A percentile compares a stretch with the other conserved stretches of the same genome.
Conservation (phyloP, 2,329 filamentous ascomycete species). For the Claviceps arundinis region DNA sequence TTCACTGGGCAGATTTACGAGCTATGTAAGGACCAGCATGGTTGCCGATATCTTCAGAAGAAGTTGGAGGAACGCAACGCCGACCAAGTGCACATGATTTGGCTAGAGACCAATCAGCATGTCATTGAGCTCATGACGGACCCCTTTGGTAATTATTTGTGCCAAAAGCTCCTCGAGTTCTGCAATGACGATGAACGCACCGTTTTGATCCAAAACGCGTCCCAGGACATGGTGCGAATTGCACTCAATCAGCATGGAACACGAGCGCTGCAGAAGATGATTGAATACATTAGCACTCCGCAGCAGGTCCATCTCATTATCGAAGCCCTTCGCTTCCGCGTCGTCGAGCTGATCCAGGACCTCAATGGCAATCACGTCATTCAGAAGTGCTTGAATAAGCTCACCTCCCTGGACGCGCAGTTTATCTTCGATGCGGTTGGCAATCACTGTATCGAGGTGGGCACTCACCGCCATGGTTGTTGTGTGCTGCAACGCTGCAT, state of each 20-base stretch:
- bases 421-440: conserved; percentile 97
- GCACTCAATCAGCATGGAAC: conserved; percentile 96
- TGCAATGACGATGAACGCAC: conserved; percentile 94
- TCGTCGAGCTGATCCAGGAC: conserved; percentile 92
- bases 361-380: conserved; percentile 98
- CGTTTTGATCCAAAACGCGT: conserved; percentile 78
- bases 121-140: conserved; percentile 98
- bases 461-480: conserved; percentile 94
- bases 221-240: conserved; percentile 78
- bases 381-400: conserved; percentile 95
- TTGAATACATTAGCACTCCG: conserved; percentile 80
- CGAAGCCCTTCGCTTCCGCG: conserved; percentile 64
- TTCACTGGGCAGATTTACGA: conserved; percentile 75
- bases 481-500: conserved; percentile 97
- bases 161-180: conserved; percentile 93
- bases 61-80: conserved; percentile 84
- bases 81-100: conserved; percentile 83
- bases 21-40: conserved; percentile 95
- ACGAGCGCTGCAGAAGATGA: conserved; percentile 97
- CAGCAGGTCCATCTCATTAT: conserved; percentile 84
- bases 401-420: conserved; percentile 69
- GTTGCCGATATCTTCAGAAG: conserved; percentile 91
- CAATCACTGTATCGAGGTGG: conserved; percentile 72
- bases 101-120: conserved; percentile 82
- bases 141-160: conserved; percentile 97